These are phyloP conservation scores for Aspergillus sp. DNA, from an alignment of 2,329 filamentous ascomycete species.

Conservation along the genomic window DNA sequence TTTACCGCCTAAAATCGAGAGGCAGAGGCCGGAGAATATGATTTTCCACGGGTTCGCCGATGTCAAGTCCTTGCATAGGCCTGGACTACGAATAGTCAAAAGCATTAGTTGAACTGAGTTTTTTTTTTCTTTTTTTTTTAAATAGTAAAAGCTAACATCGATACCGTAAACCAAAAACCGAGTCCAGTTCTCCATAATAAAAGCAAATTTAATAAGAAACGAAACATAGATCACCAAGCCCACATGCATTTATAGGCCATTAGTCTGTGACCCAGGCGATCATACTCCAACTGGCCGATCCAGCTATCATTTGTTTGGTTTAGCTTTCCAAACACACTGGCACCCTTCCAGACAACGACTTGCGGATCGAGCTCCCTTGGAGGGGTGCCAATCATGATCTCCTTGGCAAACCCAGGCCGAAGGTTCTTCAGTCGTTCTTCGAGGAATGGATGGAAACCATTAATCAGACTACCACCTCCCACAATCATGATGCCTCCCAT, in stretches of 20 bases:
- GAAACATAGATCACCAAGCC: slow-evolving; percentile 41
- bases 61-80: too few species aligned
- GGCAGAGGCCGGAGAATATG: too few species aligned
- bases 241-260: slow-evolving; percentile 75
- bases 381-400: slow-evolving; percentile 60
- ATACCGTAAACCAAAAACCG: neutral
- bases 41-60: too few species aligned
- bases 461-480: slow-evolving; percentile 74
- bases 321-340: slow-evolving; percentile 89
- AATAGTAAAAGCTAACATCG: neutral
- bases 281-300: slow-evolving; percentile 83
- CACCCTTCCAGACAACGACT: slow-evolving; percentile 97
- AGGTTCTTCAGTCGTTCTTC: slow-evolving; percentile 72
- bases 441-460: slow-evolving; percentile 71
- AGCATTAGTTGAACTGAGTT: neutral
- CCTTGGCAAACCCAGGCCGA: slow-evolving; percentile 56
- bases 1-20: slow-evolving; percentile 17
- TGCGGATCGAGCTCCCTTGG: slow-evolving; percentile 93
- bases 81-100: neutral
- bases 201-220: slow-evolving; percentile 1
- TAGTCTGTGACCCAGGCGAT: slow-evolving; percentile 71
- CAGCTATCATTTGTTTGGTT: slow-evolving; percentile 85
- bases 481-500: slow-evolving; percentile 85
- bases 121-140: too few species aligned
- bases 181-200: neutral